Percentiles rank a stretch among this genome's conserved stretches.
phyloP scores from a whole-genome alignment of 202 grass and related monocot genomes.

The Saccharum hybrid region DNA sequence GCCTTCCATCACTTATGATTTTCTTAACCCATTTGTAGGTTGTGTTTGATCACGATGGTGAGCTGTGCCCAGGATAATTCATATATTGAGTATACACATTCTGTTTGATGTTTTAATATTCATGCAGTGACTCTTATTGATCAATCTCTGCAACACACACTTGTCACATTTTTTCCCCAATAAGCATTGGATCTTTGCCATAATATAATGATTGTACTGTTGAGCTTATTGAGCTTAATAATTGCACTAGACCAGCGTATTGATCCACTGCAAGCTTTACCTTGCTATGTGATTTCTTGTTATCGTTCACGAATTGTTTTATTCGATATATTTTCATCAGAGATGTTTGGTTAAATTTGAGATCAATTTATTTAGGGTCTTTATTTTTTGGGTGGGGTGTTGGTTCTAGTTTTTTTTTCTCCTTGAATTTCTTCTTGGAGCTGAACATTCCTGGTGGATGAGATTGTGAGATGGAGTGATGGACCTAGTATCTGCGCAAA shows the following conservation, averaged over 20 bases:
- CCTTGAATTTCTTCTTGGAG: constrained; percentile 37
- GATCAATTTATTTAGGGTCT: constrained; percentile 5
- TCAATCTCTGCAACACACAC: neutral
- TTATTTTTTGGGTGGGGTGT: neutral
- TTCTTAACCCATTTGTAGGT: constrained; percentile 63
- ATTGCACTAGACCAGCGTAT: neutral
- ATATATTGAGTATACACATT: constrained; percentile 41
- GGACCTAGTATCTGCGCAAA: constrained; percentile 31
- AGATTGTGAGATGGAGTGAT: constrained; percentile 34
- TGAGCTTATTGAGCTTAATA: constrained; percentile 1
- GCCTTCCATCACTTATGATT: constrained; percentile 41
- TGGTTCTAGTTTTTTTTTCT: neutral
- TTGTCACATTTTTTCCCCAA: constrained; percentile 32
- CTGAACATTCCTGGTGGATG: constrained; percentile 24
- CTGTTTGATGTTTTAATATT: constrained; percentile 7
- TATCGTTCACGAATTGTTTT: neutral
- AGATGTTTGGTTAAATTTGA: constrained; percentile 9
- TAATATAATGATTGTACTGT: neutral
- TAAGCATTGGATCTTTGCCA: constrained; percentile 3
- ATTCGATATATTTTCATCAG: constrained; percentile 6
- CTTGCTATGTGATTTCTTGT: neutral
- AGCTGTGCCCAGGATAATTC: constrained; percentile 46
- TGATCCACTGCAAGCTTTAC: constrained; percentile 2
- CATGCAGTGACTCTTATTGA: neutral
- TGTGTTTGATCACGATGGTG: constrained; percentile 98